These are phyloP conservation scores for Ceratobasidium sp. DNA, from an alignment of 1,284 basidiomycete genomes.

Conservation along the genomic window DNA sequence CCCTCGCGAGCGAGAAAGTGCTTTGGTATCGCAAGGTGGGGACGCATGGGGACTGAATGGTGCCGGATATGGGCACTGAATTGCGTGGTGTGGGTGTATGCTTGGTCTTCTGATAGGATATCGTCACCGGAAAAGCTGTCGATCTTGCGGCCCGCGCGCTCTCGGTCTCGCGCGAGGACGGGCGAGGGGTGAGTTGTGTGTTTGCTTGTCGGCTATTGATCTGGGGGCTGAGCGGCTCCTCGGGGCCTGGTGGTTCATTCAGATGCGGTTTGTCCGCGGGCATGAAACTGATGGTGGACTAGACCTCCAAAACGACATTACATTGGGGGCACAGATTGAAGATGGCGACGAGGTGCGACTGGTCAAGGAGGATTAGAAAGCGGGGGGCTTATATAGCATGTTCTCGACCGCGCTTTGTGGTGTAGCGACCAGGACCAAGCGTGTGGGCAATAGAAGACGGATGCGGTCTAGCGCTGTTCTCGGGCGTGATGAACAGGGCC, in stretches of 20 bases:
- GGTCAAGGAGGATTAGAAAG: conserved; percentile 21
- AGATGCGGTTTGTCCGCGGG: conserved; percentile 32
- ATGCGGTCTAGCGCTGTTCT: conserved; percentile 3
- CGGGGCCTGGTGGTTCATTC: conserved; percentile 8
- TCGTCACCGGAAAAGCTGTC: conserved; percentile 52
- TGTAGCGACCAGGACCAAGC: not conserved
- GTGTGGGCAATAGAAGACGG: not conserved
- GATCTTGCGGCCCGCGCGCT: conserved; percentile 52
- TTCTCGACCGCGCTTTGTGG: conserved; percentile 2
- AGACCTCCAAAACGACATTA: conserved; percentile 35
- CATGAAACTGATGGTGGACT: conserved; percentile 31
- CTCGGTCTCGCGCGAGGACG: conserved; percentile 42
- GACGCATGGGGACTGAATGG: conserved; percentile 46
- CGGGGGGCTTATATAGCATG: conserved; percentile 4
- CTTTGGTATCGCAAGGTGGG: conserved; percentile 76
- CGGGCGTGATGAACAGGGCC: not conserved
- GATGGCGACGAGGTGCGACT: conserved; percentile 41
- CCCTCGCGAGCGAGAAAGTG: conserved; percentile 51
- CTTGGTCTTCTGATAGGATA: conserved; percentile 46
- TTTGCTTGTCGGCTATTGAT: not conserved
- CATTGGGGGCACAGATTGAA: conserved; percentile 39
- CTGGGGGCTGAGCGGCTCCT: conserved; percentile 3
- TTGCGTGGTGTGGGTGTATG: conserved; percentile 4
- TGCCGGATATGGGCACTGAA: not conserved
- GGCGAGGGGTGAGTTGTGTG: conserved; percentile 40